Evolutionary conservation across 169 alveolate species (phyloP).

Genomic region (Hepatocystis sp.): DNA sequence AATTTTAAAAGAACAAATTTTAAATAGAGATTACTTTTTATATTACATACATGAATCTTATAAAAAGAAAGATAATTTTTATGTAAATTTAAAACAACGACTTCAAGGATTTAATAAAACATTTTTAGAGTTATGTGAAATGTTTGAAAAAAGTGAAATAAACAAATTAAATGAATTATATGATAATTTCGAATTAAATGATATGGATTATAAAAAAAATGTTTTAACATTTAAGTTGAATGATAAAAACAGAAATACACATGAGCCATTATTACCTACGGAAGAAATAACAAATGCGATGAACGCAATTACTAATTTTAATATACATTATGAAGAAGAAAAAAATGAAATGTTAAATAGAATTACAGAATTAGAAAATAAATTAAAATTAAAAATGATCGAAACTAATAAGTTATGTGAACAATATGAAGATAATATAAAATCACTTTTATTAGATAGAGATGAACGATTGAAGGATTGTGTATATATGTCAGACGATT

Average conservation of each 20-base stretch:
- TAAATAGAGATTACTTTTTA: constrained; percentile 68
- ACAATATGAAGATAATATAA: constrained; percentile 60
- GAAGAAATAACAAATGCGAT: constrained; percentile 53
- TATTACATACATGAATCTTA: constrained; percentile 37
- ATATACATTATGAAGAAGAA: constrained; percentile 56
- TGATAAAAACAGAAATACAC: too few relatives aligned
- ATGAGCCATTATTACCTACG: not conserved
- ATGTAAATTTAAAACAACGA: constrained; percentile 32
- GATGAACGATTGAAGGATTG: constrained; percentile 73
- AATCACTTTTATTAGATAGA: constrained; percentile 33
- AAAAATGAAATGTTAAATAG: constrained; percentile 42
- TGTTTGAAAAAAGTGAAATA: constrained; percentile 55
- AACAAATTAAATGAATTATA: constrained; percentile 55
- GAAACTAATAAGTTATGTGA: constrained; percentile 58
- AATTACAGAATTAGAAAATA: constrained; percentile 66
- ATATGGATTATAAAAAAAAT: constrained; percentile 45
- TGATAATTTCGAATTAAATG: constrained; percentile 57
- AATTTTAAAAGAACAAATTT: constrained; percentile 34
- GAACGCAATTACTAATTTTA: constrained; percentile 33
- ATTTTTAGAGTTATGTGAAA: constrained; percentile 72
- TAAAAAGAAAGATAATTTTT: constrained; percentile 70
- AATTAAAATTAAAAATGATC: constrained; percentile 48
- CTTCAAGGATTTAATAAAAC: constrained; percentile 60
- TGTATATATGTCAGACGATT: constrained; percentile 56
- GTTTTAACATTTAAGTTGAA: constrained; percentile 23